Conservation (phyloP, 768 basidiomycete genomes). For the Mycena crocata region DNA sequence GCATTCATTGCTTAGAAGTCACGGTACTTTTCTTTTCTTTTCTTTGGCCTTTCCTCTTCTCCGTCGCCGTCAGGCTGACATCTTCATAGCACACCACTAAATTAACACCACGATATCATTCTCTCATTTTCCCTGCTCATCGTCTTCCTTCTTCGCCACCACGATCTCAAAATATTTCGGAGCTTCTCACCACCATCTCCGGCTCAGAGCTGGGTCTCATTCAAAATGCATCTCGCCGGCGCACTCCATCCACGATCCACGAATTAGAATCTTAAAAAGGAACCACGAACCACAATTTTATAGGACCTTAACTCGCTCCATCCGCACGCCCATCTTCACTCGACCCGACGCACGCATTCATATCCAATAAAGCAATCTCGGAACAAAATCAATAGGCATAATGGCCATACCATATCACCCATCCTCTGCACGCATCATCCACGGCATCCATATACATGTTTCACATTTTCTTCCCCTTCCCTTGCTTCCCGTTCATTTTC, state of each 20-base stretch:
- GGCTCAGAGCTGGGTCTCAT: conserved; percentile 10
- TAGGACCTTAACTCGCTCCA: conserved; percentile 22
- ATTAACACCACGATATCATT: conserved; percentile 26
- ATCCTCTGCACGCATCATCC: conserved; percentile 19
- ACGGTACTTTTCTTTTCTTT: conserved; percentile 30
- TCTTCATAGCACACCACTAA: neutral
- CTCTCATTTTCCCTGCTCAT: conserved; percentile 25
- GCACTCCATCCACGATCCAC: conserved; percentile 10
- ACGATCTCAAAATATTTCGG: conserved; percentile 22
- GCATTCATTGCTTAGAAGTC: conserved; percentile 42
- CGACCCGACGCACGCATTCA: conserved; percentile 12
- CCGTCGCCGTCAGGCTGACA: neutral
- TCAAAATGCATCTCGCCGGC: neutral
- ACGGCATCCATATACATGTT: conserved; percentile 4
- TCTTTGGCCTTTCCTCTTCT: neutral
- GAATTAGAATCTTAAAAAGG: too few species aligned
- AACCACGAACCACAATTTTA: conserved; percentile 13
- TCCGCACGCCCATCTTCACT: conserved; percentile 1
- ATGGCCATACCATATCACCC: conserved; percentile 11
- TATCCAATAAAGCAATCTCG: conserved; percentile 20
- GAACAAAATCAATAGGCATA: conserved; percentile 19
- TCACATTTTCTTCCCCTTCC: neutral
- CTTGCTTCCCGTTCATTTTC: conserved; percentile 5
- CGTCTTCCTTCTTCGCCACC: conserved; percentile 15
- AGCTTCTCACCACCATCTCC: conserved; percentile 16